phyloP scores from a whole-genome alignment of 129 eudicot genomes.

The Sambucus nigra region DNA sequence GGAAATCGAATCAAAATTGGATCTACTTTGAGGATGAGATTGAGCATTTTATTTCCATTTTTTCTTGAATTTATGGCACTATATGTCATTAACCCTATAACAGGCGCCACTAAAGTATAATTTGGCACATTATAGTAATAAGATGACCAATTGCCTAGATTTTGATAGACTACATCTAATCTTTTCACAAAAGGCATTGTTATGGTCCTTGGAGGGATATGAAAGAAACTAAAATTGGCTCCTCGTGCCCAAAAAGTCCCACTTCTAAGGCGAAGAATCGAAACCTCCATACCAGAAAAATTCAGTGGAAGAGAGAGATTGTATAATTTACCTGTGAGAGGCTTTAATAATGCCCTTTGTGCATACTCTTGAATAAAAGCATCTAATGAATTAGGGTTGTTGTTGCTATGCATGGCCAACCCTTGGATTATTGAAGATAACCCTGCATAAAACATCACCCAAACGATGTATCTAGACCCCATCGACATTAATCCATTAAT shows the following conservation, averaged over 20 bases:
- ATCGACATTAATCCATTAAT: constrained; percentile 21
- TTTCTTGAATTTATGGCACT: constrained; percentile 22
- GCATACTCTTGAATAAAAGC: constrained; percentile 43
- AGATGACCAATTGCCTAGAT: constrained; percentile 71
- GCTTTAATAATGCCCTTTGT: constrained; percentile 18
- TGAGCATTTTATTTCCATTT: constrained; percentile 8
- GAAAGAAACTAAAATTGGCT: constrained; percentile 39
- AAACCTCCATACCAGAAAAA: constrained; percentile 45
- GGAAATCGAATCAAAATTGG: constrained; percentile 43
- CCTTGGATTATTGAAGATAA: constrained; percentile 15
- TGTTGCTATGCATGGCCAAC: constrained; percentile 7
- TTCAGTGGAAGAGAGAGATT: constrained; percentile 51
- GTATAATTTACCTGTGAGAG: constrained; percentile 40
- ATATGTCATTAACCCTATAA: constrained; percentile 51
- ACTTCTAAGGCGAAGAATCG: constrained; percentile 43
- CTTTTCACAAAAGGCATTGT: constrained; percentile 48
- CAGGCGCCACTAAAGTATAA: constrained; percentile 47
- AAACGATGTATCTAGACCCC: constrained; percentile 45
- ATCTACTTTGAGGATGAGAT: constrained; percentile 20
- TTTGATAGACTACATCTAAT: constrained; percentile 46
- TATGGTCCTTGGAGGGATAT: constrained; percentile 45
- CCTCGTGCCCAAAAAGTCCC: constrained; percentile 49
- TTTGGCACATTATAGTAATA: constrained; percentile 46
- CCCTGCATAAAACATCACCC: constrained; percentile 24
- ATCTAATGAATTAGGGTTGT: constrained; percentile 32